Conservation (phyloP, 2,329 filamentous ascomycete species). For the Chaetomium olivaceum region DNA sequence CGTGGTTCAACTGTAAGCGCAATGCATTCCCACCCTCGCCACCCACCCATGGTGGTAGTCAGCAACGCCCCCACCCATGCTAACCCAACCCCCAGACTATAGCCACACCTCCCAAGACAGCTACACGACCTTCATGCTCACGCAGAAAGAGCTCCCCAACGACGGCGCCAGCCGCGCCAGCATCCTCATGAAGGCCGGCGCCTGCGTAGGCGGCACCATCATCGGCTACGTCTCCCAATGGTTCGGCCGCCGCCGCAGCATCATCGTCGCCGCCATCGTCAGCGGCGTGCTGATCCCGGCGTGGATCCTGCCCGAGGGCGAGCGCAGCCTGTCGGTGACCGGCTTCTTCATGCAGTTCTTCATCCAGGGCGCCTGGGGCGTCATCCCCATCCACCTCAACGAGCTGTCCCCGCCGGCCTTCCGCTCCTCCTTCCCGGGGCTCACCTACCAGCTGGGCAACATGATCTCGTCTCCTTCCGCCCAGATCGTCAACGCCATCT, state of each 20-base stretch:
- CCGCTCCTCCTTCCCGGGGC: constrained; percentile 69
- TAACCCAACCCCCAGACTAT: constrained; percentile 53
- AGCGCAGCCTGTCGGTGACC: constrained; percentile 59
- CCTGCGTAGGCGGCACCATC: constrained; percentile 71
- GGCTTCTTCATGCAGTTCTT: constrained; percentile 73
- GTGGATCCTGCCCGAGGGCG: constrained; percentile 66
- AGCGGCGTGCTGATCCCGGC: constrained; percentile 66
- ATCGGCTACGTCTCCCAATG: constrained; percentile 76
- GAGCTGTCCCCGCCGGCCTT: constrained; percentile 71
- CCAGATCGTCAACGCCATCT: constrained; percentile 75
- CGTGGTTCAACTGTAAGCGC: constrained; percentile 51
- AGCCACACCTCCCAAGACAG: constrained; percentile 79
- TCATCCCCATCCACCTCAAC: constrained; percentile 72
- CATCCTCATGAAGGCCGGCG: constrained; percentile 80
- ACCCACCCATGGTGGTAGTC: no score
- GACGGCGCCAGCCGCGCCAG: constrained; percentile 66
- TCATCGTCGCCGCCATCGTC: constrained; percentile 61
- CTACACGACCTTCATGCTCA: constrained; percentile 79
- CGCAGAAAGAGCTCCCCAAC: constrained; percentile 68
- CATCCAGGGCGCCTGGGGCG: constrained; percentile 65
- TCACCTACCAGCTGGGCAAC: constrained; percentile 74
- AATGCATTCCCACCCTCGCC: constrained; percentile 25
- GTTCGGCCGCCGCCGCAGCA: constrained; percentile 69
- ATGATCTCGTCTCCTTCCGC: constrained; percentile 71
- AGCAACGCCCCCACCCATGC: neutral